phyloP scores from a whole-genome alignment of 768 basidiomycete genomes.

The Cystofilobasidium macerans region DNA sequence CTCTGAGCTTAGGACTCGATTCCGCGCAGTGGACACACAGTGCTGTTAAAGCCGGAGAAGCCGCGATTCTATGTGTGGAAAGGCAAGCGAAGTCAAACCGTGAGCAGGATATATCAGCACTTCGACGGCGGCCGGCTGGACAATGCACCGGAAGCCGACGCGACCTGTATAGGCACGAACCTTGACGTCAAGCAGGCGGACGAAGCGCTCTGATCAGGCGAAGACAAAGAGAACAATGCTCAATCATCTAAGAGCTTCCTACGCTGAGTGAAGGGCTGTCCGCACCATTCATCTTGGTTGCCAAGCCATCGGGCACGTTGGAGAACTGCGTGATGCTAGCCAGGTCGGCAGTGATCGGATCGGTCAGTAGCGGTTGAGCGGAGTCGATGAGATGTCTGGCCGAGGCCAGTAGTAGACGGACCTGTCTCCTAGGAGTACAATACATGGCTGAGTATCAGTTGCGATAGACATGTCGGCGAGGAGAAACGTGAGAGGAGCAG shows the following conservation, averaged over 20 bases:
- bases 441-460: not conserved
- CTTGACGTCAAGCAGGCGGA: constrained; percentile 62
- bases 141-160: too few relatives aligned
- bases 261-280: too few relatives aligned
- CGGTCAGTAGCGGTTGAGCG: too few relatives aligned
- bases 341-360: not conserved
- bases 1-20: too few relatives aligned
- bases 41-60: constrained; percentile 39
- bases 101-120: too few relatives aligned
- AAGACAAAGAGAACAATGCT: not conserved
- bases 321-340: constrained; percentile 15
- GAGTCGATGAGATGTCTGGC: not conserved
- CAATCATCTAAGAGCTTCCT: too few relatives aligned
- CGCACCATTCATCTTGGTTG: not conserved
- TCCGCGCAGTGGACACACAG: not conserved
- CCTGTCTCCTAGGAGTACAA: constrained; percentile 16
- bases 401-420: not conserved
- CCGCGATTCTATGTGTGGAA: constrained; percentile 56
- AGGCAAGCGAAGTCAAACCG: too few relatives aligned
- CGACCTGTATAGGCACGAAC: too few relatives aligned
- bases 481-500: not conserved
- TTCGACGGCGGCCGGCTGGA: too few relatives aligned
- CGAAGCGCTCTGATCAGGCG: constrained; percentile 53
- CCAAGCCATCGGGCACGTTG: constrained; percentile 4
- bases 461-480: not conserved